phyloP scores from a whole-genome alignment of 73 alveolate genomes.

The Paramecium bursaria region DNA sequence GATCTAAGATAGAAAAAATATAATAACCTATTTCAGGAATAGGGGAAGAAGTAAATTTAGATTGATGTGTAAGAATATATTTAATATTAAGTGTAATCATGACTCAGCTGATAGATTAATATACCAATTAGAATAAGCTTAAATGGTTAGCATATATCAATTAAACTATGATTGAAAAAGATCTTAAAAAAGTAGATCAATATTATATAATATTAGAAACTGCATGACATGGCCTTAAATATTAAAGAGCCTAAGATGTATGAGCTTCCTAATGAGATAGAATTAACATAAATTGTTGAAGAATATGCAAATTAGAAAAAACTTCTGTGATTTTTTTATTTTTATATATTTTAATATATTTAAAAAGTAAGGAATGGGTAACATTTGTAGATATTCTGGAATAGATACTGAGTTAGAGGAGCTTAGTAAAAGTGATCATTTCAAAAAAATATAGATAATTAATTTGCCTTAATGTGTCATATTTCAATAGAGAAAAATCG shows the following conservation, averaged over 20 bases:
- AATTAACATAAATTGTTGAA: slow-evolving; percentile 5
- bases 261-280: slow-evolving; percentile 23
- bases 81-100: background rate
- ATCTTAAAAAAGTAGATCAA: slow-evolving; percentile 16
- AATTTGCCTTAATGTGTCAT: background rate
- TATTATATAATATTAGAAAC: background rate
- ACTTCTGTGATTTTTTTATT: slow-evolving; percentile 47
- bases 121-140: background rate
- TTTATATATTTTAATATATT: background rate
- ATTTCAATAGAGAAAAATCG: background rate
- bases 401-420: slow-evolving; percentile 3
- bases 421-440: background rate
- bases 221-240: slow-evolving; percentile 34
- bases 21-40: slow-evolving; percentile 9
- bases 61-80: background rate
- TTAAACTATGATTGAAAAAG: slow-evolving; percentile 22
- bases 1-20: background rate
- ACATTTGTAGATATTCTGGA: background rate
- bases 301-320: slow-evolving; percentile 35
- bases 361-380: background rate
- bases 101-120: slow-evolving; percentile 18
- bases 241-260: slow-evolving; percentile 24
- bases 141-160: slow-evolving; percentile 31
- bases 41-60: background rate
- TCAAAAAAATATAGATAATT: background rate